phyloP scores from a whole-genome alignment of 2,329 filamentous ascomycete genomes.

The Colletotrichum sp. region DNA sequence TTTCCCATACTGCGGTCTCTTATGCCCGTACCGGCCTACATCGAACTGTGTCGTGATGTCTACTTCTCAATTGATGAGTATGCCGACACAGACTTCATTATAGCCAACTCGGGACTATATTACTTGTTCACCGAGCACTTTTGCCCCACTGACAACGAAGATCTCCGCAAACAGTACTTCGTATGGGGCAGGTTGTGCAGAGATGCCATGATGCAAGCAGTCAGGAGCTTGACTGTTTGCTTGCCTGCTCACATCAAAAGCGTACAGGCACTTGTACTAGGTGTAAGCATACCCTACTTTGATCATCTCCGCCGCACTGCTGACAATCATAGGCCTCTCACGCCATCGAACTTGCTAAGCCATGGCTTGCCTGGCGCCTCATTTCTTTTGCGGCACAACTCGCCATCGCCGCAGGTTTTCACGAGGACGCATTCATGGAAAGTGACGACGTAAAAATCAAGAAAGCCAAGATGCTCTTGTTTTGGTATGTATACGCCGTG shows the following conservation, averaged over 20 bases:
- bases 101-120: constrained; percentile 53
- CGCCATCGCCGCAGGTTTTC: neutral
- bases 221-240: neutral
- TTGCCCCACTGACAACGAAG: neutral
- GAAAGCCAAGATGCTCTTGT: constrained; percentile 31
- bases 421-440: constrained; percentile 22
- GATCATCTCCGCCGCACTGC: neutral
- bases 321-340: neutral
- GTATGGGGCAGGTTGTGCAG: neutral
- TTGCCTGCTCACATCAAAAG: neutral
- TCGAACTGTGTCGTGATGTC: constrained; percentile 50
- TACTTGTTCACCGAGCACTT: constrained; percentile 50
- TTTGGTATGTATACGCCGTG: constrained; percentile 59
- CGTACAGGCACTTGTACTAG: neutral
- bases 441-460: neutral
- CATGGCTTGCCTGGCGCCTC: neutral
- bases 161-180: neutral
- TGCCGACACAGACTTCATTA: constrained; percentile 53
- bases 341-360: neutral
- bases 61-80: constrained; percentile 59
- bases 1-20: neutral
- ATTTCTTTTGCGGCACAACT: neutral
- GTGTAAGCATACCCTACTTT: neutral
- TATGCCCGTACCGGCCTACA: constrained; percentile 46
- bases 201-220: neutral